phyloP scores from a whole-genome alignment of 306 rosid genomes.

The Sphenostylis stenocarpa region DNA sequence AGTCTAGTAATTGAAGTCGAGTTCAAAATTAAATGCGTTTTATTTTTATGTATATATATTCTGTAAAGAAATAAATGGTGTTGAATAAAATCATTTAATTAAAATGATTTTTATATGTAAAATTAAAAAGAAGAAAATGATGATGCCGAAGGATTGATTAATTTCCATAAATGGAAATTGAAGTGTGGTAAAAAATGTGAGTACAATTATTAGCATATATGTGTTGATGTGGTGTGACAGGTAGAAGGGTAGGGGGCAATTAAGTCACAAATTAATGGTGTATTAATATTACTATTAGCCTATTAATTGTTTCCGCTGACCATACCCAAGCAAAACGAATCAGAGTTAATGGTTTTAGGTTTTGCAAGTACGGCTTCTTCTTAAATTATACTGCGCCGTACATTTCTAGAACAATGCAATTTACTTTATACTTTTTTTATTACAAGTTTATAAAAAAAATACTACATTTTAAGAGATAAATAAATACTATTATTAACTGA shows the following conservation, averaged over 20 bases:
- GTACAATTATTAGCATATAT: too few relatives aligned
- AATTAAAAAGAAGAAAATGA: too few relatives aligned
- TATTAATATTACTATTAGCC: background rate
- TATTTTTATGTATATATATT: too few relatives aligned
- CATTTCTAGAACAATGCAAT: background rate
- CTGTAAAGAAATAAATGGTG: too few relatives aligned
- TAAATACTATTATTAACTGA: background rate
- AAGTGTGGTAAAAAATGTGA: too few relatives aligned
- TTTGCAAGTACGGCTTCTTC: background rate
- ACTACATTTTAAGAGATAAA: too few relatives aligned
- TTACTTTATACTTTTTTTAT: background rate
- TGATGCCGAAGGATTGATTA: too few relatives aligned
- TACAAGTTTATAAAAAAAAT: background rate
- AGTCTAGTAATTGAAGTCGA: too few relatives aligned
- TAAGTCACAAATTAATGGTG: background rate
- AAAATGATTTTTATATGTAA: too few relatives aligned
- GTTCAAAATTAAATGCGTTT: too few relatives aligned
- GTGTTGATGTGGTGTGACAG: background rate
- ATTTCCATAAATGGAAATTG: too few relatives aligned
- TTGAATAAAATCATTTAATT: too few relatives aligned
- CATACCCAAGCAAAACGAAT: background rate
- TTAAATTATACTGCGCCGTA: background rate
- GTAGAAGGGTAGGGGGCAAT: background rate
- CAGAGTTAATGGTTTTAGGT: slow-evolving; percentile 7
- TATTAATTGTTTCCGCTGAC: background rate